A percentile compares a stretch with the other conserved stretches of the same genome.
Conservation (phyloP, 2,329 filamentous ascomycete species). For the Pseudogymnoascus sp. region DNA sequence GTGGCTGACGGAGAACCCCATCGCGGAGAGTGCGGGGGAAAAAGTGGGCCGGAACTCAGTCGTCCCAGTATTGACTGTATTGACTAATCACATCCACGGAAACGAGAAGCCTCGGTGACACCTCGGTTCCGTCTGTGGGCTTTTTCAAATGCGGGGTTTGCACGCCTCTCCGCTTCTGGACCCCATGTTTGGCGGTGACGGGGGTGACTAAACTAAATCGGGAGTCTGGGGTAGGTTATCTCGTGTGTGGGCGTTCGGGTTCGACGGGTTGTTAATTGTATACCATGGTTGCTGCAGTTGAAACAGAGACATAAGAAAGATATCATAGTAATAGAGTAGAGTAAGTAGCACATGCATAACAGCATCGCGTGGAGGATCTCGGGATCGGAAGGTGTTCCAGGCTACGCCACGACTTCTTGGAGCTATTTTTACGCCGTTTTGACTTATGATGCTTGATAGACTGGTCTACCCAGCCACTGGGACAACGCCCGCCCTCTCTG, state of each 20-base stretch:
- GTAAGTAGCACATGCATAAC: not conserved
- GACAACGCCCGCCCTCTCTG: not conserved
- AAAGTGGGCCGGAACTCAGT: not conserved
- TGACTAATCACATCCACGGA: not conserved
- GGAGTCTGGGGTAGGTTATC: slow-evolving; percentile 1
- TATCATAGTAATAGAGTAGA: not conserved
- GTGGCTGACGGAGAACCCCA: not conserved
- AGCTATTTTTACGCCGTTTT: not conserved
- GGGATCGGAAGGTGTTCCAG: not conserved
- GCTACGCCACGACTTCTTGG: not conserved
- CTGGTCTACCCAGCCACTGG: not conserved
- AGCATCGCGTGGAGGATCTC: not conserved
- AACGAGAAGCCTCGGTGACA: not conserved
- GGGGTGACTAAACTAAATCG: not conserved
- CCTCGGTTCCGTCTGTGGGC: not conserved
- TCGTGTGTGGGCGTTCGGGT: not conserved
- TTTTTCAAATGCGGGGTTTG: not conserved
- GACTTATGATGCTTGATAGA: not conserved
- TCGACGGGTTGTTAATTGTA: not conserved
- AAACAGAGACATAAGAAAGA: not conserved
- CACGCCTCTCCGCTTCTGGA: not conserved
- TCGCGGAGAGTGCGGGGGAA: not conserved
- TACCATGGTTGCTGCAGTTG: not conserved
- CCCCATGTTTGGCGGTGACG: not conserved
- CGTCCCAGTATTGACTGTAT: not conserved